These are phyloP conservation scores for Lophium mytilinum DNA, from an alignment of 495 filamentous ascomycete genomes.

Conservation along the genomic window DNA sequence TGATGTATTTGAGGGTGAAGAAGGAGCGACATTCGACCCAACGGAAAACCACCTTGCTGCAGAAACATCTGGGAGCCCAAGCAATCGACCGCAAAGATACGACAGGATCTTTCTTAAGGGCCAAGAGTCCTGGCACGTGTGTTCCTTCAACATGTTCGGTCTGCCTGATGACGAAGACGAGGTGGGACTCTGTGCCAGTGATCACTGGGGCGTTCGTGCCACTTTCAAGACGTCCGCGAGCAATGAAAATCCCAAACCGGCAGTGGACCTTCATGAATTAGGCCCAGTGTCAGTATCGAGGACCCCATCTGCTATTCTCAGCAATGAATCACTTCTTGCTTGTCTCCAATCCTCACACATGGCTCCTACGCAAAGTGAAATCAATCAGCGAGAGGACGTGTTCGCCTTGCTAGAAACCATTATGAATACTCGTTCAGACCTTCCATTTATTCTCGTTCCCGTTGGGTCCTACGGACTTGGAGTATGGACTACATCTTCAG, in stretches of 20 bases:
- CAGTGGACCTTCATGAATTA: not conserved
- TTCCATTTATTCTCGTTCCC: slow-evolving; percentile 42
- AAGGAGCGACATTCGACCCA: slow-evolving; percentile 52
- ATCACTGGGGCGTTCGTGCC: slow-evolving; percentile 49
- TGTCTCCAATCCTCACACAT: slow-evolving; percentile 12
- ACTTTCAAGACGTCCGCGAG: slow-evolving; percentile 28
- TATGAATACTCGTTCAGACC: slow-evolving; percentile 26
- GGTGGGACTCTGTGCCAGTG: slow-evolving; percentile 38
- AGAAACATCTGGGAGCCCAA: slow-evolving; percentile 32
- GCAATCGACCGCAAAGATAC: slow-evolving; percentile 49
- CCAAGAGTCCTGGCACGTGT: slow-evolving; percentile 30
- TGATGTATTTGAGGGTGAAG: slow-evolving; percentile 40
- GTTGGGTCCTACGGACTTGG: slow-evolving; percentile 55
- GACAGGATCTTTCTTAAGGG: slow-evolving; percentile 46
- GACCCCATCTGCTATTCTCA: not conserved
- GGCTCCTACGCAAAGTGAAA: slow-evolving; percentile 39
- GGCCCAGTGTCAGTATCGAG: not conserved
- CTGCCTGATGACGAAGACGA: slow-evolving; percentile 22
- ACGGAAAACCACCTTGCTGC: slow-evolving; percentile 42
- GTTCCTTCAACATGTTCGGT: slow-evolving; percentile 44
- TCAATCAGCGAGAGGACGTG: slow-evolving; percentile 34
- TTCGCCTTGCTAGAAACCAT: slow-evolving; percentile 39
- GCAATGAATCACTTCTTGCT: not conserved
- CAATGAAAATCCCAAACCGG: not conserved
- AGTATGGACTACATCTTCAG: slow-evolving; percentile 46